A percentile compares a stretch with the other conserved stretches of the same genome.
Evolutionary conservation across 208 protist species (phyloP).

Genomic region (Leishmania tarentolae): DNA sequence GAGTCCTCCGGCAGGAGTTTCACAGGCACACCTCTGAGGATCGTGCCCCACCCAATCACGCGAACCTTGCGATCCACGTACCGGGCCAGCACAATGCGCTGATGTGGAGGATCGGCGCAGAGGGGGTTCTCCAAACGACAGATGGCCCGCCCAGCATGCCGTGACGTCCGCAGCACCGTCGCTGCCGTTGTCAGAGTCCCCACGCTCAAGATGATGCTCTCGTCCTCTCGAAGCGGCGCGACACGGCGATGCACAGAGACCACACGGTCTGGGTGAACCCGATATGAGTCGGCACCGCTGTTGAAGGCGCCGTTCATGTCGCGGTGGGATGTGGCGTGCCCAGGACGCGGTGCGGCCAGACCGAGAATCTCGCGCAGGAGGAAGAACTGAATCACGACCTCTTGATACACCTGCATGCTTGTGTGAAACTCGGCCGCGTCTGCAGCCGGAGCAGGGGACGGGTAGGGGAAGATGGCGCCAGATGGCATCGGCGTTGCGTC

Average conservation of each 20-base stretch:
- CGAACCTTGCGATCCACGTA: constrained; percentile 97
- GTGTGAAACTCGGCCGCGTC: background rate
- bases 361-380: constrained; percentile 97
- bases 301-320: background rate
- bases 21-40: constrained; percentile 70
- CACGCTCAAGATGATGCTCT: constrained; percentile 99
- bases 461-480: background rate
- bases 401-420: constrained; percentile 91
- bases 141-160: constrained; percentile 94
- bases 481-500: background rate
- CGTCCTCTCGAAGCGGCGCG: constrained; percentile 92
- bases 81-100: constrained; percentile 98
- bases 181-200: constrained; percentile 98
- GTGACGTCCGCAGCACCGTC: constrained; percentile 93
- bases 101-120: constrained; percentile 92
- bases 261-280: constrained; percentile 13
- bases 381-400: constrained; percentile 98
- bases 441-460: background rate
- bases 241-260: constrained; percentile 55
- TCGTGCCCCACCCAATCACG: constrained; percentile 96
- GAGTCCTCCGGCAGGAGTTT: constrained; percentile 20
- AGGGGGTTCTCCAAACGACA: constrained; percentile 96
- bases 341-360: constrained; percentile 29
- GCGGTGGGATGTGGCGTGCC: constrained; percentile 32
- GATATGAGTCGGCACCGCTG: constrained; percentile 5